A percentile compares a stretch with the other conserved stretches of the same genome.
Evolutionary conservation across 1,284 basidiomycete species (phyloP).

Genomic region (Irpex sp.): DNA sequence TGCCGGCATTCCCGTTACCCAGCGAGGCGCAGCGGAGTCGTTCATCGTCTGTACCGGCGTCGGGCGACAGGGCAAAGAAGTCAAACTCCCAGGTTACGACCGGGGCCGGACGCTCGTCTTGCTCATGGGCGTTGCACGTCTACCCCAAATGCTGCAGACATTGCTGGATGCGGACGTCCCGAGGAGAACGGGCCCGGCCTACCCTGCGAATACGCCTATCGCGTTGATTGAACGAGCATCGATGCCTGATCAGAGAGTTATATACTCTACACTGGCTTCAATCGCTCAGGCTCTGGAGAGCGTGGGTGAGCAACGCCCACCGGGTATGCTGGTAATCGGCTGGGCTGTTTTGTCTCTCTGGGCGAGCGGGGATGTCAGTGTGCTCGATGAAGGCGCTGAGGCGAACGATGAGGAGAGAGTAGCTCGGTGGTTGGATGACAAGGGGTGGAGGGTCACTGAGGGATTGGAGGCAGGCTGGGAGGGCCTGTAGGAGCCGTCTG

Average conservation of each 20-base stretch:
- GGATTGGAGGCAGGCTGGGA: slow-evolving; percentile 56
- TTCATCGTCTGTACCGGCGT: slow-evolving; percentile 93
- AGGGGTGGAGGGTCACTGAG: slow-evolving; percentile 56
- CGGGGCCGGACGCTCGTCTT: slow-evolving; percentile 78
- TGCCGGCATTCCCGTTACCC: slow-evolving; percentile 90
- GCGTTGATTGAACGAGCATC: slow-evolving; percentile 93
- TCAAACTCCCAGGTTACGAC: slow-evolving; percentile 84
- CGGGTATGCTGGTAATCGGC: slow-evolving; percentile 94
- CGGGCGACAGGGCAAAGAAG: slow-evolving; percentile 82
- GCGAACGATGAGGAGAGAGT: slow-evolving; percentile 48
- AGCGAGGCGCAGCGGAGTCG: slow-evolving; percentile 89
- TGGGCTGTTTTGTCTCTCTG: slow-evolving; percentile 78
- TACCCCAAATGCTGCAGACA: slow-evolving; percentile 68
- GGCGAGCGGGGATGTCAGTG: slow-evolving; percentile 47
- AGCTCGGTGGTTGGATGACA: slow-evolving; percentile 50
- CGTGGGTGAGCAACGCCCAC: slow-evolving; percentile 85
- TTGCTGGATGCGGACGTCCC: slow-evolving; percentile 34
- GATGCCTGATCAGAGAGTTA: slow-evolving; percentile 86
- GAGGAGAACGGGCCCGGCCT: slow-evolving; percentile 53
- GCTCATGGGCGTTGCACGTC: slow-evolving; percentile 93
- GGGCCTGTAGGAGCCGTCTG: slow-evolving; percentile 19
- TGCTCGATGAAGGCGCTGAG: slow-evolving; percentile 46
- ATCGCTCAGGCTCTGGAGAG: slow-evolving; percentile 73
- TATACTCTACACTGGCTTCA: slow-evolving; percentile 75
- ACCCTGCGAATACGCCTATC: slow-evolving; percentile 79